Conservation (phyloP, 225 moss, liverwort and hornwort species). For the Physcomitrellopsis africana region DNA sequence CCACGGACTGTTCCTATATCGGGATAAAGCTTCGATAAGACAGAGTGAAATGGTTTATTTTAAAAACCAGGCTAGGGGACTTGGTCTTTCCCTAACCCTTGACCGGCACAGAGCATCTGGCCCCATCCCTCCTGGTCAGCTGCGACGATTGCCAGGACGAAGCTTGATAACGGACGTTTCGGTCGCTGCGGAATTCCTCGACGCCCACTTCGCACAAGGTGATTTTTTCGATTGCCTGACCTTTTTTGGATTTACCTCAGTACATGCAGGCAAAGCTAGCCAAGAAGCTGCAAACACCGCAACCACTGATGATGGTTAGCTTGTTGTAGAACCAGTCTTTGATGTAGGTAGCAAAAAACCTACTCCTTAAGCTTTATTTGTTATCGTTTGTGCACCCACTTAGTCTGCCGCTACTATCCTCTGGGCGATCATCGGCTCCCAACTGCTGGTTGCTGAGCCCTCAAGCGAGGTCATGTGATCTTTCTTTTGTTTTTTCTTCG, state of each 20-base stretch:
- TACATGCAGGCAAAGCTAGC: not conserved
- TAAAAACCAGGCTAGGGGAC: not conserved
- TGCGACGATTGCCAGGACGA: not conserved
- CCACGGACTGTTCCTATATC: not conserved
- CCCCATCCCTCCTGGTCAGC: no score
- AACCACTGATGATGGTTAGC: not conserved
- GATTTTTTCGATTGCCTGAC: conserved; percentile 7
- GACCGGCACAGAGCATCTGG: not conserved
- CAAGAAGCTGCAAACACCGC: not conserved
- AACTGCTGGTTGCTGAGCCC: no score
- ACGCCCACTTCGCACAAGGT: not conserved
- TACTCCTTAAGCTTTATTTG: no score
- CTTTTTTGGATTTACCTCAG: conserved; percentile 7
- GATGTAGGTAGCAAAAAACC: no score
- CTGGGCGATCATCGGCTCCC: no score
- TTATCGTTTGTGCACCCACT: no score
- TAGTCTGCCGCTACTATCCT: no score
- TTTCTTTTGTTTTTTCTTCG: no score
- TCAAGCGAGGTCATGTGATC: no score
- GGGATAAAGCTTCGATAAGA: not conserved
- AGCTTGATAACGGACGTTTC: not conserved
- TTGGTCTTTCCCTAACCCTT: not conserved
- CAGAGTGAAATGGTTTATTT: conserved; percentile 9
- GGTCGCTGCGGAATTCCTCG: not conserved
- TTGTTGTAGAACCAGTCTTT: not conserved